Evolutionary conservation across 768 basidiomycete species (phyloP), one percentile per base, ranked within the genome.

Genomic region (Tricholoma terreum): DNA sequence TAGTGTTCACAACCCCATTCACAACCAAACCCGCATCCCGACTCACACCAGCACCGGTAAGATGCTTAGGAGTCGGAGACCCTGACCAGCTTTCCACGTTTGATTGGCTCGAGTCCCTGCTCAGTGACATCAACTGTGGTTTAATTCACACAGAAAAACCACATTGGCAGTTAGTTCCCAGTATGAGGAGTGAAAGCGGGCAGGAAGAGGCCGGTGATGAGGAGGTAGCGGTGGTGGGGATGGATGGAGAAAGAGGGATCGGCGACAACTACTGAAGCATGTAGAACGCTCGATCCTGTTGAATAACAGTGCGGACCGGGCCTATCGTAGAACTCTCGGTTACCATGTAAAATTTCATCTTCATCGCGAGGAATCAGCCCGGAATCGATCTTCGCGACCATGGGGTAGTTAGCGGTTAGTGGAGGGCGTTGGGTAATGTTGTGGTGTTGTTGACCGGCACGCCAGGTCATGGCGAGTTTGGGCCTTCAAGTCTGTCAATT

Each of bases 121-220:
- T 48, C 46, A 24, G 27, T 30, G 52, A 27, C 10, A 24, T 43
- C 8, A 40, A 42, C 10, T 54, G 52, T 30, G 40, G 31, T 19
- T 40, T 33, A 31, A 31, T n/a, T 33, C 40, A 2, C 22, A 43
- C 31, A 54, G 10, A 35, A 63, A 69, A 10, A 52, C 58, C 9
- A 71, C 50, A 49, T 72, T 63, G 2, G 63, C 56, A 8, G 61
- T 54, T 3, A 71, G 61, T 33, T 69, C 67, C 1, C 69, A 70
- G 46, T 73, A 66, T 9, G 58, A 43, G 6, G 71, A 70, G 15
- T 57, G 58, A 35, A 66, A 62, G 3, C 24, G 50, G 24, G 31
- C 45, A 1, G 52, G 52, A 43, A 54, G 27, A 30, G 40, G 52
- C 9, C 53, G 24, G 31, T 65, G 50, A 14, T 31, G 40, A 5